Base-by-base conservation (phyloP, 2,329 filamentous ascomycete genomes). In the Grosmannia clavigera region DNA sequence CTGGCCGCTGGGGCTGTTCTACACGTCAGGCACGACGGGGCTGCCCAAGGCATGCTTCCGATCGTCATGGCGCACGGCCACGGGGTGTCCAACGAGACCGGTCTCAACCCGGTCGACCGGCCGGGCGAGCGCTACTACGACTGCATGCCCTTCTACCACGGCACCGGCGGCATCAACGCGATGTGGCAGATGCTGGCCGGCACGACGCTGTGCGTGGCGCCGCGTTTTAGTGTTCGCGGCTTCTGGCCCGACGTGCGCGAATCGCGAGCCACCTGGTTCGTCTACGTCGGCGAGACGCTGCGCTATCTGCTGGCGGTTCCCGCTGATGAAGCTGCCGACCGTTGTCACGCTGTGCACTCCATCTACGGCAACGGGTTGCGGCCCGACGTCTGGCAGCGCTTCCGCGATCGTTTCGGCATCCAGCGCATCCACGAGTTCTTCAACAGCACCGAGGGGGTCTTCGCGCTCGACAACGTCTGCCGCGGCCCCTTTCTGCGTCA, bases 111-210 rank as follows among this genome's bases (percentile, higher is more conserved):
- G 25, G 68, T 71, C 59, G 57, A 67, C 29, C 61, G 67, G 60
- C 62, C 74, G 63, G 64, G 68, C 55, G 84, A 89, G 68, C 75
- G 84, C 31, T 90, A 84, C 80, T 91, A 90, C 68, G 81, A 84
- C 67, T 88, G 85, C 70, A 91, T 91, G 87, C 87, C 77, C 0
- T 73, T 89, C 38, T 91, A 90, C 68, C 88, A 92, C 69, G 87
- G 86, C 16, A 91, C 88, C 0, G 87, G 87, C 7, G 81, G 81
- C 22, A 82, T 87, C 40, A 77, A 75, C 6, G 76, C 79, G 38
- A 77, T 86, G 58, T 72, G 71, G 5, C 81, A 80, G 65, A 71
- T 89, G 62, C 67, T 82, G 64, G 70, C 68, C 10, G 77, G 77
- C 12, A 71, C 75, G 11, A 84, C 83, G 0, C 72, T 86, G 40